These are phyloP conservation scores for Begonia masoniana DNA, from an alignment of 306 rosid species.

Conservation along the genomic window DNA sequence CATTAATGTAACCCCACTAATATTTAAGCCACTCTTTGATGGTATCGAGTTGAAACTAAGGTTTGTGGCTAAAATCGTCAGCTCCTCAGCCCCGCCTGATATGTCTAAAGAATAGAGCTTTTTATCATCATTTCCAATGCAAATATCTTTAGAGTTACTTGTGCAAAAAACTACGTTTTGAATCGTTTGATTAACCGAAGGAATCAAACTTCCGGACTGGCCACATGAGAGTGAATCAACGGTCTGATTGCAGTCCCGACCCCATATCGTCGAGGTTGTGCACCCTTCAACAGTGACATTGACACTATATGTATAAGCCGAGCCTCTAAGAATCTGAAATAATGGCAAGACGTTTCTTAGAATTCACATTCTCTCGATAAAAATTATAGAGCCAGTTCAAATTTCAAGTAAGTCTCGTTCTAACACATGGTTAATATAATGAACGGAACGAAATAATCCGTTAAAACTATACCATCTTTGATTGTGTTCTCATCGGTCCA, in stretches of 20 bases:
- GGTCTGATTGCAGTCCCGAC: conserved; percentile 71
- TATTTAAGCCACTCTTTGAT: conserved; percentile 22
- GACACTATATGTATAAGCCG: conserved; percentile 56
- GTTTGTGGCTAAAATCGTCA: conserved; percentile 40
- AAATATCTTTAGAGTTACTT: conserved; percentile 34
- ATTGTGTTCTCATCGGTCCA: conserved; percentile 76
- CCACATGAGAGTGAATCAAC: conserved; percentile 64
- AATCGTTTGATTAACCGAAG: conserved; percentile 19
- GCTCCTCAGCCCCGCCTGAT: conserved; percentile 45
- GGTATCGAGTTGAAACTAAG: conserved; percentile 33
- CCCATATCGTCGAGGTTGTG: conserved; percentile 48
- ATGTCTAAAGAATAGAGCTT: conserved; percentile 55
- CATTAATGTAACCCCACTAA: conserved; percentile 33
- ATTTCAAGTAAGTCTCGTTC: too few species aligned
- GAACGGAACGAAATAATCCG: too few species aligned
- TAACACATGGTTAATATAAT: not conserved
- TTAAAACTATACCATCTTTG: conserved; percentile 62
- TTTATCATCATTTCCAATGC: conserved; percentile 42
- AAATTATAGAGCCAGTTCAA: too few species aligned
- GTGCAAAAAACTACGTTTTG: conserved; percentile 40
- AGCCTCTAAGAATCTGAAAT: conserved; percentile 64
- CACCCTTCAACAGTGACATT: conserved; percentile 84
- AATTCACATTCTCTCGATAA: too few species aligned
- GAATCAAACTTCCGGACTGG: conserved; percentile 20
- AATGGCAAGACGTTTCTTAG: conserved; percentile 7